A percentile compares a stretch with the other conserved stretches of the same genome.
Conservation (phyloP, 2,329 filamentous ascomycete genomes). For the Aotearoamyces nothofagi region DNA sequence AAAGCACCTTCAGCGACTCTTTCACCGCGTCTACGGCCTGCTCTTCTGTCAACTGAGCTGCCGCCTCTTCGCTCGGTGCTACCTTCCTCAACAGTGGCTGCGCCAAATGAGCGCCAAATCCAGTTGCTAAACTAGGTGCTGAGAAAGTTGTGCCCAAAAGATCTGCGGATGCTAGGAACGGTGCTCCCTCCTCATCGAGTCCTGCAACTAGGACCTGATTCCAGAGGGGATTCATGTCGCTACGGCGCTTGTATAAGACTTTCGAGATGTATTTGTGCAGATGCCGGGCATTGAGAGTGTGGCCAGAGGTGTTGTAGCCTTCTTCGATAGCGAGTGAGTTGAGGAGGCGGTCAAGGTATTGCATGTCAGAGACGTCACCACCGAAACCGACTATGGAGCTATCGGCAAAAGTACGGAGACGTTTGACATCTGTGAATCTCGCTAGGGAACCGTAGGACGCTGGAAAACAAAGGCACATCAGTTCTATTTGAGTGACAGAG, state of each 20-base stretch:
- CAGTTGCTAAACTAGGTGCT: slow-evolving; percentile 78
- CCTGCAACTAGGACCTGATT: slow-evolving; percentile 89
- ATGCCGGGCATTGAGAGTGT: slow-evolving; percentile 72
- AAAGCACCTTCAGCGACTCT: slow-evolving; percentile 97
- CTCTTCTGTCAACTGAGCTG: slow-evolving; percentile 57
- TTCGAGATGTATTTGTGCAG: slow-evolving; percentile 94
- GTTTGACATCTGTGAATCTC: slow-evolving; percentile 93
- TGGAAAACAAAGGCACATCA: slow-evolving; percentile 21
- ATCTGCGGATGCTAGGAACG: slow-evolving; percentile 86
- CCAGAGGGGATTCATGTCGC: slow-evolving; percentile 95
- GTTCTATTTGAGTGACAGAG: slow-evolving; percentile 8
- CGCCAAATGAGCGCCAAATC: slow-evolving; percentile 84
- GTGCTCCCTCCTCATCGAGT: slow-evolving; percentile 61
- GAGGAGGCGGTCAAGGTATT: slow-evolving; percentile 89
- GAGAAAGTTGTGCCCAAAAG: slow-evolving; percentile 86
- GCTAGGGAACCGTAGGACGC: slow-evolving; percentile 96
- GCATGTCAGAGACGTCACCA: slow-evolving; percentile 98
- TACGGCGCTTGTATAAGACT: slow-evolving; percentile 88
- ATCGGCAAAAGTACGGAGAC: slow-evolving; percentile 76
- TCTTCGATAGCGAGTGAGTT: slow-evolving; percentile 76
- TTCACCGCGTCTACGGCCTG: slow-evolving; percentile 67
- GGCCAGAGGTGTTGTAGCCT: slow-evolving; percentile 48
- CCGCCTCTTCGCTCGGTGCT: slow-evolving; percentile 71
- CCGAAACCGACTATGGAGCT: slow-evolving; percentile 82
- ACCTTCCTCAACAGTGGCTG: slow-evolving; percentile 77